phyloP scores from a whole-genome alignment of 2,329 filamentous ascomycete genomes.

The Cryoendolithus antarcticus region DNA sequence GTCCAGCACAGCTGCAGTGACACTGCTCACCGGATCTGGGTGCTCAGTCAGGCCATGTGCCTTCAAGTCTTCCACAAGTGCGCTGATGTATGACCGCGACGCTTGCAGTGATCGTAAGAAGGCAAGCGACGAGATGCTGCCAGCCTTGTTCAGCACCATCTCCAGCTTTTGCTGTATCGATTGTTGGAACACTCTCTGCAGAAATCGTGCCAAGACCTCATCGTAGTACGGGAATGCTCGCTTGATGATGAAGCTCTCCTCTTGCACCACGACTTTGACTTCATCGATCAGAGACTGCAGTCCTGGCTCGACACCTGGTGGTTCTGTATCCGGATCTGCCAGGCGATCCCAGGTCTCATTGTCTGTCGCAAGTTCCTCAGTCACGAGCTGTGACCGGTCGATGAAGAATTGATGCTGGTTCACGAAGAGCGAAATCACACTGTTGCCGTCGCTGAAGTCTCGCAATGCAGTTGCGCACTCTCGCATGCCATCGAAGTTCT shows the following conservation, averaged over 20 bases:
- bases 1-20: slow-evolving; percentile 62
- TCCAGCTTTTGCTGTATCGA: slow-evolving; percentile 93
- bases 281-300: slow-evolving; percentile 88
- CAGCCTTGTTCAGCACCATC: slow-evolving; percentile 89
- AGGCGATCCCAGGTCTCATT: slow-evolving; percentile 70
- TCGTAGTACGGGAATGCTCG: slow-evolving; percentile 94
- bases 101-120: slow-evolving; percentile 86
- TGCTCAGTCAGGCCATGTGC: slow-evolving; percentile 89
- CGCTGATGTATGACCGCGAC: slow-evolving; percentile 76
- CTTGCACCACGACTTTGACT: slow-evolving; percentile 88
- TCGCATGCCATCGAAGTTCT: slow-evolving; percentile 96
- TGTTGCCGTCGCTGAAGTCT: slow-evolving; percentile 92
- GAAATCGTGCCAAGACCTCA: slow-evolving; percentile 80
- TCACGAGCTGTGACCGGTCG: slow-evolving; percentile 80
- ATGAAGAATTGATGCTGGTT: slow-evolving; percentile 99
- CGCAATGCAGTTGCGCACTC: slow-evolving; percentile 88
- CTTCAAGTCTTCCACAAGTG: slow-evolving; percentile 85
- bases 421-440: slow-evolving; percentile 90
- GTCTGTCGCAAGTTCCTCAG: slow-evolving; percentile 71
- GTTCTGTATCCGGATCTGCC: slow-evolving; percentile 86
- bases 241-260: slow-evolving; percentile 94
- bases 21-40: slow-evolving; percentile 77
- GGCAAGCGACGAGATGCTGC: slow-evolving; percentile 78
- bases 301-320: slow-evolving; percentile 81
- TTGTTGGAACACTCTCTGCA: slow-evolving; percentile 94